These are phyloP conservation scores for Claviceps maximensis DNA, from an alignment of 2,329 filamentous ascomycete genomes.

Conservation along the genomic window DNA sequence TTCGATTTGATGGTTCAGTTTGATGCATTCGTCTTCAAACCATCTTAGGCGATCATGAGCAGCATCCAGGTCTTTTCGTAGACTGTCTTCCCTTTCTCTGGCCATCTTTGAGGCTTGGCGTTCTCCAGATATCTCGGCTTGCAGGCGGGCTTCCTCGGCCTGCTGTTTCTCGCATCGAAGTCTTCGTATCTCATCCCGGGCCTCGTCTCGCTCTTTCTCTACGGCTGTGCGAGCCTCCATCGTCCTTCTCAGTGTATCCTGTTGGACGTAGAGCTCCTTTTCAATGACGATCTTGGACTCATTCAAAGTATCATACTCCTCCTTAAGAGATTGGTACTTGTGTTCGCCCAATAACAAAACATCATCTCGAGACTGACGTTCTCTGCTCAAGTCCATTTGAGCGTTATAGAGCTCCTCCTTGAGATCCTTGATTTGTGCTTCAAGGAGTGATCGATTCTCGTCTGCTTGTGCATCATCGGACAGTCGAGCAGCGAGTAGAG, in stretches of 20 bases:
- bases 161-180: conserved; percentile 73
- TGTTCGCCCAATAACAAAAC: conserved; percentile 84
- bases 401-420: conserved; percentile 75
- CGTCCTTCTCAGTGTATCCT: conserved; percentile 77
- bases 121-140: conserved; percentile 71
- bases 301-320: conserved; percentile 76
- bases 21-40: conserved; percentile 65
- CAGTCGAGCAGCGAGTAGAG: conserved; percentile 72
- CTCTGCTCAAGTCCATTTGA: conserved; percentile 79
- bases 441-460: conserved; percentile 68
- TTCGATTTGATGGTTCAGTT: conserved; percentile 68
- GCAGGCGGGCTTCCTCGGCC: conserved; percentile 72
- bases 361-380: conserved; percentile 87
- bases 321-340: conserved; percentile 67
- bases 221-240: conserved; percentile 68
- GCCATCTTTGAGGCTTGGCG: conserved; percentile 65
- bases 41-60: conserved; percentile 65
- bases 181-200: conserved; percentile 70
- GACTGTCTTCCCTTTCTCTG: conserved; percentile 63
- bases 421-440: conserved; percentile 75
- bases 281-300: conserved; percentile 95
- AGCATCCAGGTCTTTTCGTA: conserved; percentile 68
- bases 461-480: conserved; percentile 79
- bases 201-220: conserved; percentile 80
- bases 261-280: conserved; percentile 92